Conservation (phyloP, 1,139 yeast species). For the Arxiozyma slooffiae region DNA sequence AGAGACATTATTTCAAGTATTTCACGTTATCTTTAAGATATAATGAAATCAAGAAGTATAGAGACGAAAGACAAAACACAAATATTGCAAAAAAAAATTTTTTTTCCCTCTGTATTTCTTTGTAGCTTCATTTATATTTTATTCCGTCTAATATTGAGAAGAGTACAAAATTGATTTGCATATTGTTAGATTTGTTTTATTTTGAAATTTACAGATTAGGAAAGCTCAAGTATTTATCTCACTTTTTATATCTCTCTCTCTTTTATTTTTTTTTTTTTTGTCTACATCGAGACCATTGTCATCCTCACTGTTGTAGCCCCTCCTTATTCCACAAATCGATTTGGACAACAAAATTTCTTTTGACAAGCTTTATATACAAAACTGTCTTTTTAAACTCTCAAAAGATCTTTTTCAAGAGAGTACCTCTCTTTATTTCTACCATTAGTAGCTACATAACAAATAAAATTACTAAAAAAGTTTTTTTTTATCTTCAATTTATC, state of each 20-base stretch:
- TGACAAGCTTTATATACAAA: not conserved
- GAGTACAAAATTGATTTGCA: not conserved
- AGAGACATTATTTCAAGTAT: not conserved
- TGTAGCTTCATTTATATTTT: not conserved
- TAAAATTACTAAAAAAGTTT: no score
- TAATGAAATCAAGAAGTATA: not conserved
- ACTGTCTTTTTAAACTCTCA: not conserved
- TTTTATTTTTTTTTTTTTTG: not conserved
- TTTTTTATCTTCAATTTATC: not conserved
- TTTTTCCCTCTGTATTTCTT: not conserved
- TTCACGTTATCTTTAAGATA: no score
- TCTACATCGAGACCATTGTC: not conserved
- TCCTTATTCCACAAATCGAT: not conserved
- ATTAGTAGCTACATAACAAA: no score
- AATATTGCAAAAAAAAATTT: no score
- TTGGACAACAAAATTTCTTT: not conserved
- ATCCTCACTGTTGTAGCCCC: not conserved
- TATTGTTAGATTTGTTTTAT: not conserved
- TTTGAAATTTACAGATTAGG: slow-evolving; percentile 3
- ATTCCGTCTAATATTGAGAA: not conserved
- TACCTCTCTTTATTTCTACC: not conserved
- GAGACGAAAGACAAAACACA: not conserved
- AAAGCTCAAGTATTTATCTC: not conserved
- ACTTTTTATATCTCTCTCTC: not conserved
- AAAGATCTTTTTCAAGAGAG: not conserved